Evolutionary conservation across 768 basidiomycete genomes (phyloP), one percentile per base, ranked within the genome.

Genomic region (Mycena galericulata): DNA sequence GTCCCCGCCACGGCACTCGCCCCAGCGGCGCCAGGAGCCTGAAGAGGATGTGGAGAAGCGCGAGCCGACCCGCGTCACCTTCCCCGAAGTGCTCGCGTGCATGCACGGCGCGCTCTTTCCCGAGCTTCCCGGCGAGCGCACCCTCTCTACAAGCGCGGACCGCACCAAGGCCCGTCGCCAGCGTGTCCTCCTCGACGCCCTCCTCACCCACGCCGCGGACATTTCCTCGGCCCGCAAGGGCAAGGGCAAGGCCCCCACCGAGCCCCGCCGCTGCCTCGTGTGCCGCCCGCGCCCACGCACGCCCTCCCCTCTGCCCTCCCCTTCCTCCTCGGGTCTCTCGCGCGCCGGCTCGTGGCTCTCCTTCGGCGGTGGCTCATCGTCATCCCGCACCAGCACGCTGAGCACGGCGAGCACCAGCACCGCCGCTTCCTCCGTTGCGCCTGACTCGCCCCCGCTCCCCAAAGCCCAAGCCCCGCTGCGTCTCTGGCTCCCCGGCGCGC

Each of bases 331-430:
- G 2, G 59, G 66, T 46, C 59, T 68, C 40, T 68, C 67, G 2
- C 70, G 70, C 47, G 67, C 70, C 1, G 63, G 70, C 58, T 72
- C 70, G 11, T 72, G 70, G 70, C 67, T 72, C 38, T 72, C 70
- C 30, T 72, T 71, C 54, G 53, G 45, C 50, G 30, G 43, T 5
- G 45, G 47, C n/a, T 70, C 69, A 20, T 47, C 64, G n/a, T 62
- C 62, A 0, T 65, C 62, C 15, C 68, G 62, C 18, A 20, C 57
- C 11, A 71, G 70, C 50, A 54, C 49, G 17, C 14, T 22, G 1
- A 61, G 61, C 57, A 51, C 47, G 12, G 12, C 24, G 1, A 61
- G 61, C 57, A 51, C 47, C 7, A 68, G 67, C 57, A 67, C 69
- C 47, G 41, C 58, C n/a, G 20, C 67, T 15, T 68, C 70, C 40